phyloP scores from a whole-genome alignment of 768 basidiomycete genomes.

The Xerocomus spinulosus region DNA sequence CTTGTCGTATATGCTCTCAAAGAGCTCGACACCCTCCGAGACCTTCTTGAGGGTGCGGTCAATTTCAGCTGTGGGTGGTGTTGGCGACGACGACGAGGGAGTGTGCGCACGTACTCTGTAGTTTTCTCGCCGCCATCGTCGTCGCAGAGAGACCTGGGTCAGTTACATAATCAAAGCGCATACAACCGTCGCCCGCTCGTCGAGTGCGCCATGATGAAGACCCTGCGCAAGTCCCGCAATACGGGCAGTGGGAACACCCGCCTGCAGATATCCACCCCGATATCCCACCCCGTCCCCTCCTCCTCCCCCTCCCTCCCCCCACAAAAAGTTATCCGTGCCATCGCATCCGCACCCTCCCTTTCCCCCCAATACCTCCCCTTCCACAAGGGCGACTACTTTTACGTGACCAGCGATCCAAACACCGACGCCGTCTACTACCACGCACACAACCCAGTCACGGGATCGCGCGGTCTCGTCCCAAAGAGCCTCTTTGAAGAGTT shows the following conservation, averaged over 20 bases:
- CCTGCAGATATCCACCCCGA: conserved; percentile 61
- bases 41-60: conserved; percentile 99
- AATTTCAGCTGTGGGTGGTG: conserved; percentile 73
- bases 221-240: conserved; percentile 81
- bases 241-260: conserved; percentile 51
- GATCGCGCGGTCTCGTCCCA: conserved; percentile 88
- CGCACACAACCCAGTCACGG: conserved; percentile 89
- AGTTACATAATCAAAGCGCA: conserved; percentile 29
- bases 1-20: conserved; percentile 96
- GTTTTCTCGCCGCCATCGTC: conserved; percentile 84
- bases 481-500: conserved; percentile 88
- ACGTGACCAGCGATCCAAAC: conserved; percentile 77
- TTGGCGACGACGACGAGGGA: no score
- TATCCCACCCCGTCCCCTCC: conserved; percentile 40
- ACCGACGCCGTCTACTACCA: conserved; percentile 72
- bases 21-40: conserved; percentile 89
- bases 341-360: conserved; percentile 57
- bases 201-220: conserved; percentile 76
- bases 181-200: no score
- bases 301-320: conserved; percentile 60
- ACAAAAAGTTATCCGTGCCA: conserved; percentile 92
- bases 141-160: conserved; percentile 4
- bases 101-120: conserved; percentile 61
- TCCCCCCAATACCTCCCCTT: conserved; percentile 87
- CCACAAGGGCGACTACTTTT: conserved; percentile 94